Evolutionary conservation across 768 basidiomycete genomes (phyloP), one percentile per base, ranked within the genome.

Genomic region (Lanmaoa rubissima): DNA sequence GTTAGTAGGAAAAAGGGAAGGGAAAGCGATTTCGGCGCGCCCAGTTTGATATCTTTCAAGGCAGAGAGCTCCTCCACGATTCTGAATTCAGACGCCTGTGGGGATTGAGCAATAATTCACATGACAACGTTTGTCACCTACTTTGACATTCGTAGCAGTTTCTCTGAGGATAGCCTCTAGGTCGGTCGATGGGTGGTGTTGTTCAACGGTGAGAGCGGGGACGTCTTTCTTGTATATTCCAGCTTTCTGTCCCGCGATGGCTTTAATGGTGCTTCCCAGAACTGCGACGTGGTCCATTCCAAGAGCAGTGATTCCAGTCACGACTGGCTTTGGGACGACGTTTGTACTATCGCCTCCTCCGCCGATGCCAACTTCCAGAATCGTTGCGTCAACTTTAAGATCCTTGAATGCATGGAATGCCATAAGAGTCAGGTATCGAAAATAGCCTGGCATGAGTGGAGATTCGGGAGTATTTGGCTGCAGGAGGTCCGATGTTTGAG

Each of bases 281-380:
- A 97, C 84, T 53, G 79, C 75, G 42, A 90, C 84, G 74, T 99
- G 97, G 66, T 99, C 97, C 61, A 98, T 82, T 1, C 97, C 97
- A 13, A 99, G 79, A 4, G 92, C 82, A 10, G 95, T 91, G 24
- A 98, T 79, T 7, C 94, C 97, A 7, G 95, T 90, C 26, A 88
- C 88, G n/a, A 94, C 68, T 0, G 97, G 97, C 54, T 81, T 82
- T 0, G 94, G 94, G 12, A 98, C 92, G 58, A 96, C 85, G 63
- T 99, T 99, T 28, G 97, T 99, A 64, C 93, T 93, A 68, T 99
- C 97, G 67, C 92, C 92, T 21, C 82, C 80, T 11, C 97, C 97
- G 21, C 97, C 97, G 19, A 99, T 88, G 10, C 97, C 97, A 38
- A 98, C 97, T 78, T 99, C 97, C 24, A 99, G 79, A 52, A 99